Evolutionary conservation across 371 early-diverging fungal genomes (phyloP), one percentile per base, ranked within the genome.

Genomic region (Mortierella sp.): DNA sequence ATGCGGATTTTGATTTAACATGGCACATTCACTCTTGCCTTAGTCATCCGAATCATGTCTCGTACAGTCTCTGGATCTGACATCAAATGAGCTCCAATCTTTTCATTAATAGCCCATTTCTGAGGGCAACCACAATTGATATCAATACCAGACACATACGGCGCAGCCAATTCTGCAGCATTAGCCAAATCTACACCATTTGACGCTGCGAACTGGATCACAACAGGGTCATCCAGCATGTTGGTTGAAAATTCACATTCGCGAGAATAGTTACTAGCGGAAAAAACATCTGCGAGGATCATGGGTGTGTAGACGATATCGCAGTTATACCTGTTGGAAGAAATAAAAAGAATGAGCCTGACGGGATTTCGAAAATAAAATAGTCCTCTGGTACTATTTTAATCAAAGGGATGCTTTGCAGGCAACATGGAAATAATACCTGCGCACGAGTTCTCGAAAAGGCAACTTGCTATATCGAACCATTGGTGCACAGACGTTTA

Each of bases 281-380:
- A 89, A 86, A 98, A 99, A 0, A 95, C 96, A 76, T 96, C 96
- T 21, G 99, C 95, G 15, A 99, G 87, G 60, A 98, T 97, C 99
- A 99, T 99, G 36, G 99, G 99, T 0, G 99, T 98, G 77, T 96
- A 99, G 0, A 93, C 92, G n/a, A 99, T 86, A 84, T 98, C 96
- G 32, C 94, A 94, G 67, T 93, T 94, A 89, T 97, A 98, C 60
- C 93, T 81, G 21, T 4, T 15, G 28, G 4, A 28, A 4, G 19
- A 53, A 55, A 55, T 22, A 55, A 43, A 43, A 43, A 9, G 45
- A 43, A 0, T 16, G 16, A 43, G 36, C 6, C 22, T 9, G 41
- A n/a, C n/a, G 19, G 43, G 43, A 43, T 7, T 43, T 43, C 3
- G 1, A 15, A 15, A 43, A 43, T 0, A 10, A 15, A 15, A 43